phyloP scores from a whole-genome alignment of 306 rosid species.

The Lathyrus aphaca region DNA sequence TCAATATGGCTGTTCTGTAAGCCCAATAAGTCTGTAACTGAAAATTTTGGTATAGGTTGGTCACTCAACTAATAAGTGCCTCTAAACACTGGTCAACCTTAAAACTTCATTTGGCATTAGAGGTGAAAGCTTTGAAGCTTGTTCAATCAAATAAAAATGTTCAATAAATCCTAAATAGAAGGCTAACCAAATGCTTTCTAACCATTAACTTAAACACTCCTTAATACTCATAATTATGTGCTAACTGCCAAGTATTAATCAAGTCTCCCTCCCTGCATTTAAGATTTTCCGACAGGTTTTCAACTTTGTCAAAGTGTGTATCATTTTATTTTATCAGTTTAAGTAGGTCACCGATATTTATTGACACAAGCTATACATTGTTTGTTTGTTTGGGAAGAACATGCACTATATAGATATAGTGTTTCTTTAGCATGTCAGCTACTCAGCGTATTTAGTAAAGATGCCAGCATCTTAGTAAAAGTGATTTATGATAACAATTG shows the following conservation, averaged over 20 bases:
- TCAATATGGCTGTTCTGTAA: not conserved
- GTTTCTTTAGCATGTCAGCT: conserved; percentile 4
- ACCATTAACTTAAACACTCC: not conserved
- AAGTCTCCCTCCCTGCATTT: not conserved
- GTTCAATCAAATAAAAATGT: not conserved
- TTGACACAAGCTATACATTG: not conserved
- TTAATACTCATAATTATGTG: not conserved
- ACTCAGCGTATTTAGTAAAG: not conserved
- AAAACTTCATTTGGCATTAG: not conserved
- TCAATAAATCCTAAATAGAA: not conserved
- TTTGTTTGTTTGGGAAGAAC: not conserved
- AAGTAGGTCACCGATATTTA: conserved; percentile 1
- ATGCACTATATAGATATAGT: not conserved
- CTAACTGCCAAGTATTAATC: conserved; percentile 4
- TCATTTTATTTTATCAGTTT: not conserved
- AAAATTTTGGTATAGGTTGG: conserved; percentile 3
- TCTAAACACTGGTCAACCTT: conserved; percentile 4
- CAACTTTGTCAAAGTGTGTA: not conserved
- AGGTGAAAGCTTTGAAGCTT: not conserved
- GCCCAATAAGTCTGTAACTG: not conserved
- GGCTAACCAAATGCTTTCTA: not conserved
- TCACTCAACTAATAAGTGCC: conserved; percentile 12
- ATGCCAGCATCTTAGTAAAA: not conserved
- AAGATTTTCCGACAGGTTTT: conserved; percentile 11
- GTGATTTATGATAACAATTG: conserved; percentile 17